phyloP scores from a whole-genome alignment of 2,329 filamentous ascomycete genomes.

The Pseudopithomyces chartarum region DNA sequence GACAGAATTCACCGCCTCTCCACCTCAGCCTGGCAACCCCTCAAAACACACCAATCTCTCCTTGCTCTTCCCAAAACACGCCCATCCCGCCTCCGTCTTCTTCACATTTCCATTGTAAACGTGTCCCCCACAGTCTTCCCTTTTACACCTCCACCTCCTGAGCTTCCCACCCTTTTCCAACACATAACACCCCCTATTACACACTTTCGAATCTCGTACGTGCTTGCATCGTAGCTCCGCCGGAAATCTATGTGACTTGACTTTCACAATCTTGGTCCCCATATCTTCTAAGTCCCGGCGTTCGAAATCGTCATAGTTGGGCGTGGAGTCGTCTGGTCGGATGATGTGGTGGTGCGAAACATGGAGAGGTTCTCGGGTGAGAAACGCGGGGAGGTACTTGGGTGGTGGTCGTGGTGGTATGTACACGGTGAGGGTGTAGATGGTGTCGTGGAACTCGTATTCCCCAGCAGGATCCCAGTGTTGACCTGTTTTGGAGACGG shows the following conservation, averaged over 20 bases:
- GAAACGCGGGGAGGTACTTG: slow-evolving; percentile 20
- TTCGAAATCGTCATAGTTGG: slow-evolving; percentile 20
- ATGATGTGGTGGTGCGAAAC: slow-evolving; percentile 11
- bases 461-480: slow-evolving; percentile 28
- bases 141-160: slow-evolving; percentile 20
- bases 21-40: neutral
- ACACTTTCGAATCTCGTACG: slow-evolving; percentile 12
- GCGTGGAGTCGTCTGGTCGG: slow-evolving; percentile 13
- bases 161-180: slow-evolving; percentile 29
- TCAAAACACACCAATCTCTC: slow-evolving; percentile 29
- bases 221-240: slow-evolving; percentile 29
- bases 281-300: slow-evolving; percentile 19
- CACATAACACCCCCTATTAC: slow-evolving; percentile 31
- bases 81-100: slow-evolving; percentile 12
- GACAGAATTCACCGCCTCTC: too few relatives aligned
- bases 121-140: slow-evolving; percentile 33
- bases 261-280: slow-evolving; percentile 14
- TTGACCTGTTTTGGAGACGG: neutral
- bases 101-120: slow-evolving; percentile 24
- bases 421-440: slow-evolving; percentile 28
- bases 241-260: slow-evolving; percentile 18
- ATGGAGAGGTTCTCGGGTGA: slow-evolving; percentile 17
- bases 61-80: slow-evolving; percentile 37
- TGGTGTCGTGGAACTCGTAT: slow-evolving; percentile 23
- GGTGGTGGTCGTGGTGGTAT: slow-evolving; percentile 24